Evolutionary conservation across 73 alveolate genomes (phyloP).

Genomic region (Breviolum minutum): DNA sequence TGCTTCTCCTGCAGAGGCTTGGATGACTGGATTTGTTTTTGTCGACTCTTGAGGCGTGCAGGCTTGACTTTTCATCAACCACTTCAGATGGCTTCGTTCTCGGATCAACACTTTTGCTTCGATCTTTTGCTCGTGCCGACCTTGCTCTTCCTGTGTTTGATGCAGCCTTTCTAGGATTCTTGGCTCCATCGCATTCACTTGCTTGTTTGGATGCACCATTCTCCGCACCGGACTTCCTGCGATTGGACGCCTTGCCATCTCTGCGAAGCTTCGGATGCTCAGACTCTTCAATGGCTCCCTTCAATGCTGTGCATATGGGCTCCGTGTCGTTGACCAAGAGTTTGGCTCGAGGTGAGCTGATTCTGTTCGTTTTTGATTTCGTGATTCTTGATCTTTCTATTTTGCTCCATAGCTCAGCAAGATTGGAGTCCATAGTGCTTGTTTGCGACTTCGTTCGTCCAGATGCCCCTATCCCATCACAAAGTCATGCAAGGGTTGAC

Average conservation of each 20-base stretch:
- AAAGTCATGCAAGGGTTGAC: background rate
- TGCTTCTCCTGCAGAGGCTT: background rate
- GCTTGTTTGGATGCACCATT: background rate
- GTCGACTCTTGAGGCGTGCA: background rate
- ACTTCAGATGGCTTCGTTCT: background rate
- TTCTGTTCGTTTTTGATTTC: background rate
- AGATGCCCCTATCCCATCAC: background rate
- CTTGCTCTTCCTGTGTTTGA: background rate
- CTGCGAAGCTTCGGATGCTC: conserved; percentile 1
- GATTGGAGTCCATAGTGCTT: background rate
- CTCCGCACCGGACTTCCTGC: background rate
- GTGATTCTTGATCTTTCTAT: background rate
- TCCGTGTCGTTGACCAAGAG: background rate
- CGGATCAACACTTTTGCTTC: background rate
- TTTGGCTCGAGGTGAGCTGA: background rate
- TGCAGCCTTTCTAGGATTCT: background rate
- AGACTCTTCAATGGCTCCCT: background rate
- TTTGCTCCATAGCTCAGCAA: background rate
- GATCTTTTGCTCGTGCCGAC: background rate
- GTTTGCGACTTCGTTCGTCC: background rate
- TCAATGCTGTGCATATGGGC: background rate
- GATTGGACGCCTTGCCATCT: background rate
- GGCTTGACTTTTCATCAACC: background rate
- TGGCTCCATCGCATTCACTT: background rate
- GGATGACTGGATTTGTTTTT: background rate